These are phyloP conservation scores for Fusarium sp. DNA, from an alignment of 2,329 filamentous ascomycete genomes.

Conservation along the genomic window DNA sequence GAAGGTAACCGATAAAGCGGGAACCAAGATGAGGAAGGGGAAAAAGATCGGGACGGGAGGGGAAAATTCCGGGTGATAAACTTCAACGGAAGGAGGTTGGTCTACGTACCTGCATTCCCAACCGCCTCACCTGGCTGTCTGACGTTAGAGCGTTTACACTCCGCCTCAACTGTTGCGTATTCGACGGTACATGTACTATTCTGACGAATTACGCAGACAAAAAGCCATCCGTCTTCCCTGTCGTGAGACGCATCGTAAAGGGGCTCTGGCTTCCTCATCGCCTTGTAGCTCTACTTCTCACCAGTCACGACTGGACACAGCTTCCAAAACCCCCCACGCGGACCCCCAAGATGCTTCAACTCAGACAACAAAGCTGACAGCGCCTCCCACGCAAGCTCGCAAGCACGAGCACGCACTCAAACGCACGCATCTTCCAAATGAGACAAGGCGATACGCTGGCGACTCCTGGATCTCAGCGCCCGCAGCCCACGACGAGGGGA, in stretches of 20 bases:
- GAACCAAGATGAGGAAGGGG: slow-evolving; percentile 5
- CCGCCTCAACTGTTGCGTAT: background rate
- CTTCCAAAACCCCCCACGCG: background rate
- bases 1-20: background rate
- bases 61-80: slow-evolving; percentile 12
- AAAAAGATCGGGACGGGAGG: slow-evolving; percentile 13
- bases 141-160: background rate
- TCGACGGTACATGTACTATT: background rate
- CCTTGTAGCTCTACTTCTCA: slow-evolving; percentile 2
- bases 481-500: background rate
- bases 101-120: slow-evolving; percentile 11
- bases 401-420: background rate
- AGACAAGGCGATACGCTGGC: background rate
- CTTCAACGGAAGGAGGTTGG: background rate
- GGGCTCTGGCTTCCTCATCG: background rate
- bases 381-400: slow-evolving; percentile 1
- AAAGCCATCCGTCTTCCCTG: background rate
- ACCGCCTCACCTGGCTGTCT: background rate
- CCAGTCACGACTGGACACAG: background rate
- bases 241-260: background rate
- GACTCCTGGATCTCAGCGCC: background rate
- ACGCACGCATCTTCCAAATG: background rate
- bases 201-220: background rate
- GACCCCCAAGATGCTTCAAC: background rate
- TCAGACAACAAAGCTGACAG: slow-evolving; percentile 5